Base-by-base conservation (phyloP, 2,329 filamentous ascomycete species). In the Trichoderma aggressivum region DNA sequence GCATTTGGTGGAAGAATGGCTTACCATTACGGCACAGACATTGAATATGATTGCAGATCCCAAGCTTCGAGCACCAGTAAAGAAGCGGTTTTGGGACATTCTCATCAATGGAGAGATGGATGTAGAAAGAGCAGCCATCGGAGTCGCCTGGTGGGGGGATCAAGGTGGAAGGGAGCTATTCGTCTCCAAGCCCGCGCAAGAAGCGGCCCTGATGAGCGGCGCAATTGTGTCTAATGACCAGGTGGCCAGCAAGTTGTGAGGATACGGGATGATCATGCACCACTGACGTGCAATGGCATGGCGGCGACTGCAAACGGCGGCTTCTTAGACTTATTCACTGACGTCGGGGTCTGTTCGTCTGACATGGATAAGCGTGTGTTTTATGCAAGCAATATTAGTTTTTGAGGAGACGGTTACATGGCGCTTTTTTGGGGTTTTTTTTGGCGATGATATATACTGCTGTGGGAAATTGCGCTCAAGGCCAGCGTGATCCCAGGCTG, bases 31-130 rank as follows among this genome's bases (percentile, higher is more conserved):
- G 21, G 93, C 92, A 1, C 86, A 89, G 61, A 82, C 93, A 16
- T 83, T 96, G 72, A 90, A 90, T 74, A 81, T 82, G 18, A 87
- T 97, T 32, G 80, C 84, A 3, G 90, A 94, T 73, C 81, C 84
- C 0, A 79, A 76, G 5, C 88, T 94, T 84, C 86, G 90, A 56
- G 86, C 90, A 60, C 83, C 85, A 3, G 92, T 90, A 47, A 89
- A 90, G 77, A 86, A 89, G 73, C 85, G 94, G 63, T 92, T 97
- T 79, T 94, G 92, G 90, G 90, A 96, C 71, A 87, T 94, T 3
- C 81, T 97, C 11, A 90, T 90, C 53, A 90, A 87, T 75, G 94
- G 94, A 4, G 94, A 97, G 82, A 92, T 97, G 89, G 94, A 97
- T 80, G 91, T 97, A 28, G 92, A 97, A 78, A 87, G 94, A 72